Evolutionary conservation across 1,139 yeast genomes (phyloP).

Genomic region (Ashbya aceris): DNA sequence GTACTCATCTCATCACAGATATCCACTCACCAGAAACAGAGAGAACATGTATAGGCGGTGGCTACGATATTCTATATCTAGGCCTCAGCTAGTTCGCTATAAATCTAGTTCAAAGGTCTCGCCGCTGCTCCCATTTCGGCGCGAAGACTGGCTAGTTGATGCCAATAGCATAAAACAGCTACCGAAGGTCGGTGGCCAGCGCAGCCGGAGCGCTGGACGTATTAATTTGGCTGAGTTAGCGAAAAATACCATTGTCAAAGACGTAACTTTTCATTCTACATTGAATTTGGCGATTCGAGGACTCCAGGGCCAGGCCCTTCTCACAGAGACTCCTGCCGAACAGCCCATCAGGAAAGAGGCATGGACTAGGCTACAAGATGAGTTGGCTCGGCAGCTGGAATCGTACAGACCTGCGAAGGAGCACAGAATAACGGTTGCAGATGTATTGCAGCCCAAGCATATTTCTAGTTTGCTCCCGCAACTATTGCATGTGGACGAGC

Average conservation of each 20-base stretch:
- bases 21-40: no score
- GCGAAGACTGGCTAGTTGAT: neutral
- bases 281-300: no score
- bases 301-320: no score
- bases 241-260: no score
- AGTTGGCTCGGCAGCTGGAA: neutral
- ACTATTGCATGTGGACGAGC: conserved; percentile 10
- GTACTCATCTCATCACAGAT: no score
- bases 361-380: neutral
- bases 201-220: no score
- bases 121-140: neutral
- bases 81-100: neutral
- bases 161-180: neutral
- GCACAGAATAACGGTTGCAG: neutral
- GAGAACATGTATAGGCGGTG: no score
- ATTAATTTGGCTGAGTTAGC: no score
- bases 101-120: neutral
- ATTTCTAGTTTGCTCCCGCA: conserved; percentile 14
- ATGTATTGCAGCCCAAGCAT: conserved; percentile 12
- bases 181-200: neutral
- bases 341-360: no score
- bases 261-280: no score
- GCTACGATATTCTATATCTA: no score
- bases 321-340: no score
- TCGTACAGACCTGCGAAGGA: neutral